phyloP scores from a whole-genome alignment of 2,329 filamentous ascomycete species.

The Chaetomium sp. region DNA sequence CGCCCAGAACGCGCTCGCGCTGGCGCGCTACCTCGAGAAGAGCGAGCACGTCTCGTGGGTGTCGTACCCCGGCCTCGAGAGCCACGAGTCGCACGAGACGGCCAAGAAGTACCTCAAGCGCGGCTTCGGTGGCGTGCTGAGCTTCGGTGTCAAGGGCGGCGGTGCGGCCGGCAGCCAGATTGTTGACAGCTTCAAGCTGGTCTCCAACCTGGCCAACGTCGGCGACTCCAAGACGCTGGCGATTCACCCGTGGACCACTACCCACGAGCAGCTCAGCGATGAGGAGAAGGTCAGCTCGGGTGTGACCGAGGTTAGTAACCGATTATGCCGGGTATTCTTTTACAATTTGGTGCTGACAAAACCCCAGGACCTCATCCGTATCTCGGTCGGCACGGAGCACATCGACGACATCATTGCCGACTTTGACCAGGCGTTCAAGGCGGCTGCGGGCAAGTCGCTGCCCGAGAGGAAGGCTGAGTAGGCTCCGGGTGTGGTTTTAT shows the following conservation, averaged over 20 bases:
- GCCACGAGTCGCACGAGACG: conserved; percentile 74
- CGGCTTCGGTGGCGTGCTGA: conserved; percentile 88
- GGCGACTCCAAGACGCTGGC: conserved; percentile 94
- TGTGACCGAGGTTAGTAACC: conserved; percentile 66
- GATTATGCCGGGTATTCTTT: neutral
- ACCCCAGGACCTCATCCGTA: conserved; percentile 79
- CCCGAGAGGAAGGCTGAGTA: conserved; percentile 44
- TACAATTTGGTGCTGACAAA: neutral
- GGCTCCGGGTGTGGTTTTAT: conserved; percentile 44
- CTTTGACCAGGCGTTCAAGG: conserved; percentile 86
- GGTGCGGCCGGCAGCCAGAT: conserved; percentile 80
- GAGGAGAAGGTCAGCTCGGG: conserved; percentile 80
- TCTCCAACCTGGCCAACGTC: conserved; percentile 95
- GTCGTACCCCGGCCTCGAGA: conserved; percentile 85
- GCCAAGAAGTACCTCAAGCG: conserved; percentile 86
- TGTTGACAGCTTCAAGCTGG: conserved; percentile 91
- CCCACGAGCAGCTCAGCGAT: conserved; percentile 86
- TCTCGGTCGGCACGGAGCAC: conserved; percentile 93
- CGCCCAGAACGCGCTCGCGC: conserved; percentile 75
- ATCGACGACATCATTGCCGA: conserved; percentile 97
- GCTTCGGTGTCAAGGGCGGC: conserved; percentile 90
- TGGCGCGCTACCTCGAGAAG: conserved; percentile 81
- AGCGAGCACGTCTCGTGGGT: conserved; percentile 90
- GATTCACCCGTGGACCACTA: conserved; percentile 94
- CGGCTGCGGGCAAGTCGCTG: conserved; percentile 47